phyloP scores from a whole-genome alignment of 305 asterid genomes.

The Fraxinus sp. region DNA sequence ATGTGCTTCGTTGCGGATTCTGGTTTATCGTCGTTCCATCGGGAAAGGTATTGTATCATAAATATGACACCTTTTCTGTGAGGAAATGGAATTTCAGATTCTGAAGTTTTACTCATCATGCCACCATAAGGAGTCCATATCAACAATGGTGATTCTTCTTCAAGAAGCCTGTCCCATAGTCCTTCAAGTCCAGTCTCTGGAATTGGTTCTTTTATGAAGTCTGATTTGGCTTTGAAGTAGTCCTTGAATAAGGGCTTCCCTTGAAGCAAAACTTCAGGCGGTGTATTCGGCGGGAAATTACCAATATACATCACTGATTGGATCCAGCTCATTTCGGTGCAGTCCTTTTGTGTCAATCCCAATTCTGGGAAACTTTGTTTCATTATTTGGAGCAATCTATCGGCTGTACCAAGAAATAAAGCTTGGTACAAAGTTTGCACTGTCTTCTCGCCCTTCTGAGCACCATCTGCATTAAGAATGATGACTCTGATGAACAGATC shows the following conservation, averaged over 20 bases:
- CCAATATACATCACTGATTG: constrained; percentile 62
- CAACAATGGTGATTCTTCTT: constrained; percentile 37
- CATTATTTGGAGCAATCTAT: constrained; percentile 48
- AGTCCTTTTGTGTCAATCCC: constrained; percentile 53
- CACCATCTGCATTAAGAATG: constrained; percentile 28
- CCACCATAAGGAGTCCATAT: constrained; percentile 70
- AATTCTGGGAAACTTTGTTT: constrained; percentile 51
- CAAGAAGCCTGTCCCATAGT: constrained; percentile 50
- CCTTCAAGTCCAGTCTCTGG: constrained; percentile 70
- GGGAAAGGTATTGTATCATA: constrained; percentile 47
- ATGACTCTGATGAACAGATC: constrained; percentile 66
- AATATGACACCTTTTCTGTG: constrained; percentile 54
- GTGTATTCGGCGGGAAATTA: constrained; percentile 54
- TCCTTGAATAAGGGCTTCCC: constrained; percentile 73
- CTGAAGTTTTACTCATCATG: constrained; percentile 54
- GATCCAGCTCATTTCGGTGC: constrained; percentile 75
- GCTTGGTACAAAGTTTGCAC: constrained; percentile 53
- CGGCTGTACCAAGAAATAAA: constrained; percentile 47
- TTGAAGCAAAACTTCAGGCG: constrained; percentile 59
- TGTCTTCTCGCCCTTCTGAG: constrained; percentile 45
- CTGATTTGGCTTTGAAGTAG: constrained; percentile 76
- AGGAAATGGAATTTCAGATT: constrained; percentile 63
- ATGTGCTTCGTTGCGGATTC: constrained; percentile 46
- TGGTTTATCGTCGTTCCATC: constrained; percentile 49
- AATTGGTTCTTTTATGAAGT: constrained; percentile 49